These are phyloP conservation scores for Yamadazyma insecticola DNA, from an alignment of 805 yeast genomes.

Conservation along the genomic window DNA sequence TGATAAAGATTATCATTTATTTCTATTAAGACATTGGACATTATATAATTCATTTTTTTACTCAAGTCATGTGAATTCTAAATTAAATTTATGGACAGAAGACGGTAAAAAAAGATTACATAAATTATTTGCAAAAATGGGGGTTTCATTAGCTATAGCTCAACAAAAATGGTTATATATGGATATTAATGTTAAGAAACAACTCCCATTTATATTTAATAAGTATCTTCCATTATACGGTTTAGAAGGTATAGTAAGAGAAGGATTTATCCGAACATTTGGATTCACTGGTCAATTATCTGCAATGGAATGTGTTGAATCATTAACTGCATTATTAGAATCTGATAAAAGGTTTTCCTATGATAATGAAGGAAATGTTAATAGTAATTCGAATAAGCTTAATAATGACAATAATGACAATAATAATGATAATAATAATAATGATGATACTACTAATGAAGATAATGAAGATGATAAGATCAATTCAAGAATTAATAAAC, in stretches of 20 bases:
- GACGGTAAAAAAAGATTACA: constrained; percentile 84
- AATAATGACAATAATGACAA: constrained; percentile 14
- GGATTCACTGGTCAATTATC: constrained; percentile 86
- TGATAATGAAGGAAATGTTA: constrained; percentile 14
- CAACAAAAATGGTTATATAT: constrained; percentile 90
- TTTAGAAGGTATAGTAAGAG: constrained; percentile 73
- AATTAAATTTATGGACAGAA: constrained; percentile 83
- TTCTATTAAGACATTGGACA: constrained; percentile 88
- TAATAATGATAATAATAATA: constrained; percentile 9
- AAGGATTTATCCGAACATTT: constrained; percentile 80
- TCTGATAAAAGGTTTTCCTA: constrained; percentile 37
- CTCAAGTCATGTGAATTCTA: constrained; percentile 87
- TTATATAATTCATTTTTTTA: constrained; percentile 86
- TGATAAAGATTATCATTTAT: constrained; percentile 82
- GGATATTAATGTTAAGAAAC: constrained; percentile 74
- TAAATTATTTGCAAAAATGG: constrained; percentile 94
- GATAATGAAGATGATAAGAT: constrained; percentile 17
- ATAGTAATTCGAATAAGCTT: constrained; percentile 6
- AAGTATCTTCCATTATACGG: constrained; percentile 73
- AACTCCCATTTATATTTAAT: constrained; percentile 62
- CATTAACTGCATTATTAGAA: constrained; percentile 80
- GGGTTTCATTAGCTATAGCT: constrained; percentile 83
- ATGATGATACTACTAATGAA: constrained; percentile 14
- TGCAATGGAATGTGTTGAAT: constrained; percentile 91
- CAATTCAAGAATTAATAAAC: constrained; percentile 28